Evolutionary conservation across 1,284 basidiomycete species (phyloP).

Genomic region (Sanguinoderma infundibulare): DNA sequence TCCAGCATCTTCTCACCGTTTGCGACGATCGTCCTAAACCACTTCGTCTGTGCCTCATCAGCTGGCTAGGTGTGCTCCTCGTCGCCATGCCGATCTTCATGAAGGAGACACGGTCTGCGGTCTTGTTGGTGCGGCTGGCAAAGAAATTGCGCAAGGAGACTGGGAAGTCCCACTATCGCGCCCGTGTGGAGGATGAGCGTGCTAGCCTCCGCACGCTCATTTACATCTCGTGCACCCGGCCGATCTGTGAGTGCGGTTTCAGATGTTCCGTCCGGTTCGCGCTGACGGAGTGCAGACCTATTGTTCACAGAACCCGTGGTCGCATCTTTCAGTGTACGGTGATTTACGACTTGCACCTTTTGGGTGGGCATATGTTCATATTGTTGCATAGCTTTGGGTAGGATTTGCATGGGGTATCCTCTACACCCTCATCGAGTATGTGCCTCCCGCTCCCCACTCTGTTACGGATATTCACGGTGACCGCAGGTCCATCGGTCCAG

Average conservation of each 20-base stretch:
- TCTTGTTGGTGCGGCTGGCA: conserved; percentile 65
- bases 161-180: conserved; percentile 62
- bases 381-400: conserved; percentile 63
- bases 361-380: neutral
- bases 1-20: neutral
- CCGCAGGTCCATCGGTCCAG: conserved; percentile 60
- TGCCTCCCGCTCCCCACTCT: conserved; percentile 9
- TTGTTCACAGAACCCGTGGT: conserved; percentile 81
- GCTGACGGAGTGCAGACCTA: conserved; percentile 46
- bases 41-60: conserved; percentile 25
- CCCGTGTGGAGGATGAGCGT: conserved; percentile 67
- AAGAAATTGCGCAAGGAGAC: conserved; percentile 63
- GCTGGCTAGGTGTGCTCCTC: conserved; percentile 50
- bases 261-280: neutral
- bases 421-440: conserved; percentile 70
- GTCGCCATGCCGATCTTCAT: conserved; percentile 52
- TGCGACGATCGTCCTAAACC: conserved; percentile 4
- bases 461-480: neutral
- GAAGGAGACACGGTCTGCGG: conserved; percentile 66
- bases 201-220: conserved; percentile 59
- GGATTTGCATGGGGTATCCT: conserved; percentile 82
- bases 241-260: conserved; percentile 53
- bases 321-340: conserved; percentile 66
- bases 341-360: no score
- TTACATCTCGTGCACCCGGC: conserved; percentile 69